Evolutionary conservation across 441 rosid species (phyloP).

Genomic region (Gossypium laxum): DNA sequence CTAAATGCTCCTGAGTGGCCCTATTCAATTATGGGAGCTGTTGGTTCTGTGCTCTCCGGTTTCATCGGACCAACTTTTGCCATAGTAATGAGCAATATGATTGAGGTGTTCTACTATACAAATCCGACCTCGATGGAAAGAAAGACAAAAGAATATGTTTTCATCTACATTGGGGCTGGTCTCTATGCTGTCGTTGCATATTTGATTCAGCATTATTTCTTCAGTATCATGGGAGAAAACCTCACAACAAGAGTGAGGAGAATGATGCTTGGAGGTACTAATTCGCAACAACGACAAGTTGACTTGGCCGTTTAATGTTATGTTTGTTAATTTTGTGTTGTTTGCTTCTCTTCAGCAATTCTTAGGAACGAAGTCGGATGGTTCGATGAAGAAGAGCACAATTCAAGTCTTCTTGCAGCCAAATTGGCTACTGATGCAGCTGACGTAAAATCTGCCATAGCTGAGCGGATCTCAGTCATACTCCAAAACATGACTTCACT

Average conservation of each 20-base stretch:
- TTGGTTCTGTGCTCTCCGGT: slow-evolving; percentile 89
- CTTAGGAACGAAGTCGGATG: slow-evolving; percentile 96
- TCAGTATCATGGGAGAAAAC: slow-evolving; percentile 97
- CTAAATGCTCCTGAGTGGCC: slow-evolving; percentile 98
- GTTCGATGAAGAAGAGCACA: slow-evolving; percentile 96
- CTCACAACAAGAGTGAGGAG: slow-evolving; percentile 95
- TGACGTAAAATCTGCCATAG: slow-evolving; percentile 86
- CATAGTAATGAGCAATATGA: slow-evolving; percentile 93
- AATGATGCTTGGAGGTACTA: slow-evolving; percentile 95
- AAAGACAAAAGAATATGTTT: slow-evolving; percentile 87
- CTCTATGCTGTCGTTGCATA: slow-evolving; percentile 86
- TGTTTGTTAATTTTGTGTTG: not conserved
- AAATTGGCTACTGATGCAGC: slow-evolving; percentile 84
- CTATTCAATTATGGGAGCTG: slow-evolving; percentile 87
- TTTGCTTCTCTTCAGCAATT: slow-evolving; percentile 43
- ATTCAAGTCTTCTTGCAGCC: slow-evolving; percentile 84
- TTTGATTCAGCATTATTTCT: slow-evolving; percentile 95
- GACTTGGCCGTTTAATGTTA: not conserved
- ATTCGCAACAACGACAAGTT: not conserved
- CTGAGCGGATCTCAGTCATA: slow-evolving; percentile 88
- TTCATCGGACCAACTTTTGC: slow-evolving; percentile 94
- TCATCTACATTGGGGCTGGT: slow-evolving; percentile 89
- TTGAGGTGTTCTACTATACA: slow-evolving; percentile 88
- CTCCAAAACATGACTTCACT: slow-evolving; percentile 97
- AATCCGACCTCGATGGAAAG: slow-evolving; percentile 82